Base-by-base conservation (phyloP, 2,329 filamentous ascomycete species). In the Tolypocladium ophioglossoides region DNA sequence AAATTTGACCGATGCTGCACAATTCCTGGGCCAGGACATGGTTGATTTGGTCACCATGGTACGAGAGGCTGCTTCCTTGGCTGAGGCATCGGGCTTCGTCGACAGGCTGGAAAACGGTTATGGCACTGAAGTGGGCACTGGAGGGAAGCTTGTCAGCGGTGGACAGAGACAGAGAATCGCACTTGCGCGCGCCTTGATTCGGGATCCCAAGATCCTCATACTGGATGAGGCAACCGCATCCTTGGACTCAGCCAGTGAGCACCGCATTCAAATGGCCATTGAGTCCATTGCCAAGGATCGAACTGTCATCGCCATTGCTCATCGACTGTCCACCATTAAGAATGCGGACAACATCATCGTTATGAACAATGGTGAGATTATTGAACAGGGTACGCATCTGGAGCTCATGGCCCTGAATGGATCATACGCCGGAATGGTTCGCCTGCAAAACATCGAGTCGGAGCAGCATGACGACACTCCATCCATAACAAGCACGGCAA, bases 291-390 rank as follows among this genome's bases (percentile, higher is more conserved):
- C 73, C 2, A 71, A 74, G 53, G 75, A 78, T 52, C 74, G 84
- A 27, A 87, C 85, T 0, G 83, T 85, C 0, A 80, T 88, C 53
- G 75, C 83, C 18, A 84, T 88, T 57, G 84, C 85, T 0, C 82
- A 85, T 64, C 72, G 82, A 2, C 68, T 85, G 2, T 81, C 78
- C 0, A 84, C 82, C 0, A 81, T 84, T 57, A 78, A 77, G 61
- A 76, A 82, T 52, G 84, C 85, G 0, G 82, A 88, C 60, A 79
- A 82, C 56, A 87, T 89, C 55, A 72, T 87, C 22, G 84, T 88
- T 20, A 74, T 87, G 64, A 74, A 79, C 16, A 71, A 77, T 53
- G 85, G 85, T 0, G 66, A 74, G 50, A 76, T 85, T 4, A 71
- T 84, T 12, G 85, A 88, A 64, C 74, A 84, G 62, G 85, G 85